Evolutionary conservation across 768 basidiomycete species (phyloP), one percentile per base, ranked within the genome.

Genomic region (Suillus placidus): DNA sequence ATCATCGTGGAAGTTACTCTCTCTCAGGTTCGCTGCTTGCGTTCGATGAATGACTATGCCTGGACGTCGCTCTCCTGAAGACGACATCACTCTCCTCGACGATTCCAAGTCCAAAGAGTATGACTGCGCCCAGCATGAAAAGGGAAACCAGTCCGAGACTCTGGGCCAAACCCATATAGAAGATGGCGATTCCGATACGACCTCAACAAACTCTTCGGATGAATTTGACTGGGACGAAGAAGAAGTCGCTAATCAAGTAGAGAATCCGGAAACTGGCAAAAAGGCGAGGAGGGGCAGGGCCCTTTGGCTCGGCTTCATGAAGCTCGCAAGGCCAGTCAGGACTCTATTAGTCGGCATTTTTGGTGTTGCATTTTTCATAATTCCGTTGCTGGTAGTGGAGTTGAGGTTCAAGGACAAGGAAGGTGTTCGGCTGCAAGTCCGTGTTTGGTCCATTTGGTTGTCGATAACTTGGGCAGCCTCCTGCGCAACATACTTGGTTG

Each of bases 141-240:
- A 69, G 32, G 68, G 26, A n/a, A 68, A 63, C 30, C 55, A 67
- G 12, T 43, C 61, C 26, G 66, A 47, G 34, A 43, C 64, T 18
- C 45, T 60, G 32, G 64, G 40, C 26, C 65, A 71, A 32, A 65
- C 38, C 37, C 64, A 64, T 26, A 63, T 60, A 0, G 62, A 64
- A 34, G 68, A 67, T 23, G 20, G 23, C 9, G 76, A 74, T 20
- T 73, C 77, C 20, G 76, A 77, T 40, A 71, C 66, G 9, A 81
- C 85, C n/a, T 82, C 80, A 34, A 88, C 88, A 14, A 84, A 87
- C 68, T 82, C 85, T 4, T 85, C 83, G 12, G 89, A 91, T 71
- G 88, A 91, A 70, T 91, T 93, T 69, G 83, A 91, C 79, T 90
- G 90, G 90, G 88, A 91, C 63, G 84, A 87, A 61, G 87, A 85